Base-by-base conservation (phyloP, 306 rosid species). In the Pyrus bretschneideri region DNA sequence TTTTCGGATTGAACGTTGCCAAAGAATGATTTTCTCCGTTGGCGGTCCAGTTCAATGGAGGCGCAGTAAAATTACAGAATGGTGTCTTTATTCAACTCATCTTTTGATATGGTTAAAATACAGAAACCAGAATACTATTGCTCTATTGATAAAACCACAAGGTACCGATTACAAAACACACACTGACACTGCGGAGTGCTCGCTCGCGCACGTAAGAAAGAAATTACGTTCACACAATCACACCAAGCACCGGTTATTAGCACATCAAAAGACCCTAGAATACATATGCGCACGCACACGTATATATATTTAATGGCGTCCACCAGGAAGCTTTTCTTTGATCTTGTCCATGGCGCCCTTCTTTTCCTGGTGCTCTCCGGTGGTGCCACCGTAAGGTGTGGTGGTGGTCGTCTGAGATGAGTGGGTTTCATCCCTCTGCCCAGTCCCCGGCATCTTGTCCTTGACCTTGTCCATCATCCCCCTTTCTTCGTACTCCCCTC, bases 391-490 rank as follows among this genome's bases (percentile, higher is more conserved):
- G 57, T 71, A 40, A 69, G 87, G 62, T 2, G 86, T 52, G 4
- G 85, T 82, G 30, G 81, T 63, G 4, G 67, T 1, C 3, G 76
- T 54, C 0, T 49, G 21, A 15, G 55, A 49, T 49, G 55, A 5
- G 55, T 49, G 17, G 55, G 21, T 2, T 5, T 49, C 55, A 49
- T 49, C 21, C 21, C 55, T 49, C 6, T 49, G 55, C 55, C 55
- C 55, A 49, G 55, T 49, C 9, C 86, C 83, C 0, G 83, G 75
- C 27, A 79, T 69, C 81, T 64, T 79, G 71, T 71, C 81, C 80
- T 68, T 78, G 13, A 82, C 27, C 83, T 78, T 82, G 55, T 78
- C 70, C 67, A 51, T 85, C 80, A 88, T 19, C 55, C 89, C 89
- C 87, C 42, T 38, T 38, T 38, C 10, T 38, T 38, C 42, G 42